These are phyloP conservation scores for Phyllosticta citrichinensis DNA, from an alignment of 2,329 filamentous ascomycete genomes.

Conservation along the genomic window DNA sequence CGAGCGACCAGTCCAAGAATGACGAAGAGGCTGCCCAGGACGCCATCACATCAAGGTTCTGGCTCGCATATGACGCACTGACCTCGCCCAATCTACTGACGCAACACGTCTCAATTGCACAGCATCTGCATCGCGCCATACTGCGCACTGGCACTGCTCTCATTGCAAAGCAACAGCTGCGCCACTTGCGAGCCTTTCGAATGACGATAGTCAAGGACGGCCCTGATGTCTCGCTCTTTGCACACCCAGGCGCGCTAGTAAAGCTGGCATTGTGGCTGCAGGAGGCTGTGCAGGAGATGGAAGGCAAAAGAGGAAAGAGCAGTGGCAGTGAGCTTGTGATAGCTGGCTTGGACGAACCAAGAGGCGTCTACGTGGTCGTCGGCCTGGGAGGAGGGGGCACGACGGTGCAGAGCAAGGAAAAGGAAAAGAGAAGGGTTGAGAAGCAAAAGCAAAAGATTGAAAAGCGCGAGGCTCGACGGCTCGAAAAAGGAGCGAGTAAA, in stretches of 20 bases:
- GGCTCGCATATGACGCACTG: conserved; percentile 50
- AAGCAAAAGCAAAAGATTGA: conserved; percentile 47
- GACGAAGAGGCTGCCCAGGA: conserved; percentile 26
- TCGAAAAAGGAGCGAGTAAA: conserved; percentile 52
- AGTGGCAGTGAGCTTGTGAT: conserved; percentile 76
- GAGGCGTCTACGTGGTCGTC: conserved; percentile 85
- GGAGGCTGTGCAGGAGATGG: conserved; percentile 83
- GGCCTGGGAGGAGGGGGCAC: conserved; percentile 82
- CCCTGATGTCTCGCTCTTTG: conserved; percentile 83
- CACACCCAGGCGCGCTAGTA: conserved; percentile 82
- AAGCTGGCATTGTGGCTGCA: conserved; percentile 92
- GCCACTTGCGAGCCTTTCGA: conserved; percentile 82
- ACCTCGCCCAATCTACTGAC: conserved; percentile 57
- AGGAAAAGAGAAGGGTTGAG: conserved; percentile 57
- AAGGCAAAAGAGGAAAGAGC: conserved; percentile 47
- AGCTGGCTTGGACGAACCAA: conserved; percentile 75
- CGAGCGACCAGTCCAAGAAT: conserved; percentile 13
- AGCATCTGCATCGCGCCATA: conserved; percentile 84
- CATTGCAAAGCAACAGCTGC: conserved; percentile 88
- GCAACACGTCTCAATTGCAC: conserved; percentile 67
- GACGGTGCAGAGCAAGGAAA: conserved; percentile 41
- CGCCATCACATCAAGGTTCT: conserved; percentile 43
- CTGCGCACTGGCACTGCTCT: conserved; percentile 84
- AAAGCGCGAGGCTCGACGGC: conserved; percentile 43
- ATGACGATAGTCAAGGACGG: conserved; percentile 95